Conservation (phyloP, 2,329 filamentous ascomycete genomes). For the Aureobasidium uvarum region DNA sequence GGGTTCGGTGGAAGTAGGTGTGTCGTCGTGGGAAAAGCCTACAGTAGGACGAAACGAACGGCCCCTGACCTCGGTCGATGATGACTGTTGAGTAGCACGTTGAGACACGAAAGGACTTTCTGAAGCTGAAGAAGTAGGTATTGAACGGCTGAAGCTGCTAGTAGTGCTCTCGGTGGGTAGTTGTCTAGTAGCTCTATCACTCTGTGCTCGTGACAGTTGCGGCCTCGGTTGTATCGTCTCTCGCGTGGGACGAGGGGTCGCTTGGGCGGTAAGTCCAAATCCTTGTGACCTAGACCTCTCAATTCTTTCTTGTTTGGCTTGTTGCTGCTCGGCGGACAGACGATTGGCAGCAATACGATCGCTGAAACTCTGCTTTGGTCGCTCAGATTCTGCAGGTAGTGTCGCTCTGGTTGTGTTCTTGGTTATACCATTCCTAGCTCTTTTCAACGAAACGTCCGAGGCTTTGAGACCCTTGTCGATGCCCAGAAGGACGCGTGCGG, state of each 20-base stretch:
- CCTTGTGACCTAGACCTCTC: constrained; percentile 43
- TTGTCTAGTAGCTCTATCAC: neutral
- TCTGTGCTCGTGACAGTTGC: neutral
- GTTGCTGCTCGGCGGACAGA: constrained; percentile 43
- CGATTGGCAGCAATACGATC: constrained; percentile 75
- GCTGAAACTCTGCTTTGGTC: constrained; percentile 65
- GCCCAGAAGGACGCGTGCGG: constrained; percentile 74
- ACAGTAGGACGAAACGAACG: constrained; percentile 9
- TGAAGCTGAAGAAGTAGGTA: constrained; percentile 2
- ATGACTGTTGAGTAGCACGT: neutral
- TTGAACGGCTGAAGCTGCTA: constrained; percentile 16
- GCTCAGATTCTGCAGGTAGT: constrained; percentile 22
- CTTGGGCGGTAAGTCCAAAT: constrained; percentile 31
- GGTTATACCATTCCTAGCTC: constrained; percentile 50
- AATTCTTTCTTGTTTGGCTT: constrained; percentile 47
- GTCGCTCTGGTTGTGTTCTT: neutral
- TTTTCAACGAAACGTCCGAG: constrained; percentile 78
- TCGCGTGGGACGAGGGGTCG: neutral
- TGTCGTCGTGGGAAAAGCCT: constrained; percentile 1
- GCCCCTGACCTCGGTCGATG: neutral
- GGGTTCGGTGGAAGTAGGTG: constrained; percentile 23
- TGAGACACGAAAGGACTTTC: constrained; percentile 3
- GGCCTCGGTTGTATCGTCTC: neutral
- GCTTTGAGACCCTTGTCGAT: constrained; percentile 86
- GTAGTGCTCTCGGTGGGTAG: neutral